Conservation (phyloP, 495 filamentous ascomycete genomes). For the Aspergillus cristatus region DNA sequence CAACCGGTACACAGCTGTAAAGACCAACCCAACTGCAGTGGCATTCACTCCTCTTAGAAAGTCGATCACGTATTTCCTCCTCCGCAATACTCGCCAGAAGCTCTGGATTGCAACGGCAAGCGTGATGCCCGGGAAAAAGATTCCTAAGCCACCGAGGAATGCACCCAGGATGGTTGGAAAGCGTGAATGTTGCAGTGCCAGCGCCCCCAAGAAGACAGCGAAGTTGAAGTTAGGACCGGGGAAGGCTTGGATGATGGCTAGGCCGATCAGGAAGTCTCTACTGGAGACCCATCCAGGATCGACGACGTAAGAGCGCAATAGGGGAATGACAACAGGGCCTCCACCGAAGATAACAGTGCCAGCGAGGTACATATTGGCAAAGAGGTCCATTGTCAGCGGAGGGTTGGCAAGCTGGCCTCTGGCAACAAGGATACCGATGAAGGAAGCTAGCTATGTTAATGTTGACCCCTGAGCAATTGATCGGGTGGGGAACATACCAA, state of each 20-base stretch:
- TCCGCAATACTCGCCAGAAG: conserved; percentile 56
- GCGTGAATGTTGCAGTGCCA: conserved; percentile 37
- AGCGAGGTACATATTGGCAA: conserved; percentile 74
- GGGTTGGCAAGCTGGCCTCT: conserved; percentile 36
- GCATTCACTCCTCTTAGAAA: conserved; percentile 65
- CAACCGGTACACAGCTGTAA: conserved; percentile 76
- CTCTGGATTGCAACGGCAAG: conserved; percentile 59
- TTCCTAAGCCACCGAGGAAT: conserved; percentile 56
- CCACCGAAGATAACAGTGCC: conserved; percentile 89
- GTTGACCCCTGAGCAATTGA: neutral
- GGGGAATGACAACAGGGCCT: conserved; percentile 76
- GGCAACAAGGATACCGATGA: conserved; percentile 53
- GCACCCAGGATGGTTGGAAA: conserved; percentile 46
- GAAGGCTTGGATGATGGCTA: conserved; percentile 76
- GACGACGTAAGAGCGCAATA: conserved; percentile 71
- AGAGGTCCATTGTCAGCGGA: conserved; percentile 51
- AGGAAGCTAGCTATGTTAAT: conserved; percentile 25
- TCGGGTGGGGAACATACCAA: conserved; percentile 26
- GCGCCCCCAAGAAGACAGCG: conserved; percentile 63
- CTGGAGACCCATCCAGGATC: conserved; percentile 69
- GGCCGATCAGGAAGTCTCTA: conserved; percentile 73
- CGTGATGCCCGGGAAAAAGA: conserved; percentile 62
- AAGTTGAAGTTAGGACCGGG: conserved; percentile 88
- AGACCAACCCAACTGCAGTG: conserved; percentile 68
- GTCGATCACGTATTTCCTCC: conserved; percentile 42